Evolutionary conservation across 306 rosid genomes (phyloP).

Genomic region (Sindora glabra): DNA sequence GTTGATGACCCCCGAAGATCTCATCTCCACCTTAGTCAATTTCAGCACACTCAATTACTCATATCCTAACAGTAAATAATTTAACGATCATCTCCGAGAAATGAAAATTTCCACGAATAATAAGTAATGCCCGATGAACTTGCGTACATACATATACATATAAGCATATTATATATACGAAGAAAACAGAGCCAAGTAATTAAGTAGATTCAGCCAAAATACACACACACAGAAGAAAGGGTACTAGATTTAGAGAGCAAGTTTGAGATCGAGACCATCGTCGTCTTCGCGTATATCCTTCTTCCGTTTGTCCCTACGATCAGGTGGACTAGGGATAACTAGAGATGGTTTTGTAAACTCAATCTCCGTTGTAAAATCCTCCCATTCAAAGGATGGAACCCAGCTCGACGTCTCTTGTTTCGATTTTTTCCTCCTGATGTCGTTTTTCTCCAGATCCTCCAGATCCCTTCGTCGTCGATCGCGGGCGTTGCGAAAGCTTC

Average conservation of each 20-base stretch:
- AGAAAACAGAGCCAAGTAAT: too few species aligned
- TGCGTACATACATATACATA: too few species aligned
- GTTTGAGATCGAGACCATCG: conserved; percentile 32
- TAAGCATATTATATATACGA: too few species aligned
- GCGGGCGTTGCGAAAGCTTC: conserved; percentile 31
- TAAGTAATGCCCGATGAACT: too few species aligned
- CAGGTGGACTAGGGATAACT: background rate
- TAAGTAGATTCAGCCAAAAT: too few species aligned
- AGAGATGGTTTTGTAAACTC: conserved; percentile 13
- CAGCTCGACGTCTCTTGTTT: background rate
- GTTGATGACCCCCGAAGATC: too few species aligned
- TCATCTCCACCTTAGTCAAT: too few species aligned
- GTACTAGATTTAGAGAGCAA: conserved; percentile 38
- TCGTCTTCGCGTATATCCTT: background rate
- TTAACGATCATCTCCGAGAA: too few species aligned
- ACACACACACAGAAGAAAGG: too few species aligned
- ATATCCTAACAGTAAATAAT: too few species aligned
- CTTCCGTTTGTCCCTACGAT: background rate
- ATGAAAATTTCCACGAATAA: too few species aligned
- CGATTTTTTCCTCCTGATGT: conserved; percentile 5
- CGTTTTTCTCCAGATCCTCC: background rate
- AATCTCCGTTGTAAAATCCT: conserved; percentile 31
- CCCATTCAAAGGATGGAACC: conserved; percentile 25
- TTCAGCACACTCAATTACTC: too few species aligned
- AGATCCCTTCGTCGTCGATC: conserved; percentile 22